Evolutionary conservation across 1,284 basidiomycete genomes (phyloP).

Genomic region (Rhizopogon hawkerae): DNA sequence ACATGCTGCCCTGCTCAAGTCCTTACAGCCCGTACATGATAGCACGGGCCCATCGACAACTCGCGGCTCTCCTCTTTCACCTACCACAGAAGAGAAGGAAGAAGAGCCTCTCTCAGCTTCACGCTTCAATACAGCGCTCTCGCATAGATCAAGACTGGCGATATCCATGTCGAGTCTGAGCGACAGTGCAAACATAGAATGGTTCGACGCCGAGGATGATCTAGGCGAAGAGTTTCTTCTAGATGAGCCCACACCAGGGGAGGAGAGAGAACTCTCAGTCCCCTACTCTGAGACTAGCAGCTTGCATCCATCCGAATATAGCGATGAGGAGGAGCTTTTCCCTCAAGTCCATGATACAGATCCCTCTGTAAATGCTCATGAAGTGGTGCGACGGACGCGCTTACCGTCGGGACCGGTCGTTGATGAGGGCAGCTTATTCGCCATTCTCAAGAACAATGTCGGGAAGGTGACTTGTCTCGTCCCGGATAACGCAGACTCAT

Average conservation of each 20-base stretch:
- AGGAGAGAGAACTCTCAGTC: conserved; percentile 36
- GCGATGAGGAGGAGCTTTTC: conserved; percentile 30
- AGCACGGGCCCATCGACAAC: conserved; percentile 30
- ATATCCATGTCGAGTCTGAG: conserved; percentile 51
- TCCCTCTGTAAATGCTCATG: conserved; percentile 18
- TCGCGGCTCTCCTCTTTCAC: conserved; percentile 36
- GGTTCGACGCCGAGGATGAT: conserved; percentile 60
- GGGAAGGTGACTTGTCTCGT: conserved; percentile 54
- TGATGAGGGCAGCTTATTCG: conserved; percentile 83
- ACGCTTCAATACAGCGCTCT: conserved; percentile 27
- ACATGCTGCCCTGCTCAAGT: conserved; percentile 43
- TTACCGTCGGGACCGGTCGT: conserved; percentile 63
- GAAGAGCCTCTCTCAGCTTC: conserved; percentile 24
- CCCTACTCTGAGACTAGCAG: conserved; percentile 36
- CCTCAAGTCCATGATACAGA: conserved; percentile 11
- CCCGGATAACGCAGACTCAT: neutral
- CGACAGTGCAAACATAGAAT: conserved; percentile 48
- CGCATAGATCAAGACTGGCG: conserved; percentile 34
- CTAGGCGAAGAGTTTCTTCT: conserved; percentile 65
- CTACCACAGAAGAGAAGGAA: conserved; percentile 44
- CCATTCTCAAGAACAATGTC: conserved; percentile 86
- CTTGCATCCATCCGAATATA: conserved; percentile 34
- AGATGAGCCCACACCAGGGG: conserved; percentile 37
- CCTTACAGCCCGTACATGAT: conserved; percentile 31
- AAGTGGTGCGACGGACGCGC: conserved; percentile 46